phyloP scores from a whole-genome alignment of 2,329 filamentous ascomycete genomes.

The Cercospora brassicicola region DNA sequence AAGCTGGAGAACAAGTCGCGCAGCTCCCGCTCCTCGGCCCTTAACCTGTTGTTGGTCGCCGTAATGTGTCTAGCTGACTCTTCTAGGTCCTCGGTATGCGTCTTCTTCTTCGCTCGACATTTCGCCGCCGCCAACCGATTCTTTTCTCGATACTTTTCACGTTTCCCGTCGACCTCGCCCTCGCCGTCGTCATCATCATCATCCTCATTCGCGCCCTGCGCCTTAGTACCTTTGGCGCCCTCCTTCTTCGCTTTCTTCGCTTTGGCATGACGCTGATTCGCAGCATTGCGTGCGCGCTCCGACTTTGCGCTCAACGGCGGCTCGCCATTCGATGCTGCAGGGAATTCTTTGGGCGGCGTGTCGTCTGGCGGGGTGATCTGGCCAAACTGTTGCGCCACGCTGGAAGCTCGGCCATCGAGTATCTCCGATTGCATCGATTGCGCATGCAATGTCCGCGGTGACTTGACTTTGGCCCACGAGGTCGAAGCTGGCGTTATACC shows the following conservation, averaged over 20 bases:
- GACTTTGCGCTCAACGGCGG: constrained; percentile 29
- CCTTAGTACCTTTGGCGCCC: constrained; percentile 13
- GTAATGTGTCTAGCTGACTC: constrained; percentile 44
- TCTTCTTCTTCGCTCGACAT: constrained; percentile 69
- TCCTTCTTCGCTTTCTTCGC: constrained; percentile 32
- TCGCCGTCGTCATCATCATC: constrained; percentile 23
- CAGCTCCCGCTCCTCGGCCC: constrained; percentile 36
- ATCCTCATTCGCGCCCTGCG: constrained; percentile 14
- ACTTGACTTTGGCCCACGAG: constrained; percentile 8
- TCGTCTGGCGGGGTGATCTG: constrained; percentile 44
- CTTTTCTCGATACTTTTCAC: constrained; percentile 63
- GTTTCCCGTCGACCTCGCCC: constrained; percentile 45
- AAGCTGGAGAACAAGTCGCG: constrained; percentile 38
- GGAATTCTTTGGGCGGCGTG: constrained; percentile 18
- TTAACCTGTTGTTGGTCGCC: constrained; percentile 36
- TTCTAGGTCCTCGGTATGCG: constrained; percentile 56
- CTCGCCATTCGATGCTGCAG: not conserved
- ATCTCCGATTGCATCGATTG: constrained; percentile 24
- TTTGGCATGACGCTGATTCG: constrained; percentile 35
- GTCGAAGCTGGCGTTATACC: constrained; percentile 11
- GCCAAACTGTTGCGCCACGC: constrained; percentile 35
- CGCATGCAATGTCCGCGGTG: constrained; percentile 5
- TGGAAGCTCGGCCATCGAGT: constrained; percentile 20
- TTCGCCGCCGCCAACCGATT: constrained; percentile 73
- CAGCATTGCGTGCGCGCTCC: constrained; percentile 36